Evolutionary conservation across 164 flowering plant genomes (phyloP).

Genomic region (Stephania japonica): DNA sequence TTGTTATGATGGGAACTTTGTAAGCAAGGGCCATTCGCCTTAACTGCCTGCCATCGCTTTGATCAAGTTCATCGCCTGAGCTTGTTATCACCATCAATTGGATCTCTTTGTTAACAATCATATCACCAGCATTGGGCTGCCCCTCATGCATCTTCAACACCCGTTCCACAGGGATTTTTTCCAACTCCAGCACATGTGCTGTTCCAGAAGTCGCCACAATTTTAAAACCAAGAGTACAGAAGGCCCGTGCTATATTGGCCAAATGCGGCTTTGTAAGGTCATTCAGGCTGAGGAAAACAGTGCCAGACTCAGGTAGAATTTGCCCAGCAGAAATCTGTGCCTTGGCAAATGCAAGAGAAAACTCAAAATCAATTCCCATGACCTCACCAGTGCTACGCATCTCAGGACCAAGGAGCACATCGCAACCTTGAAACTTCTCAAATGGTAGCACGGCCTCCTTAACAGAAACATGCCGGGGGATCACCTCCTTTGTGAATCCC

Average conservation of each 20-base stretch:
- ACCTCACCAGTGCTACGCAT: slow-evolving; percentile 99
- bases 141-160: slow-evolving; percentile 94
- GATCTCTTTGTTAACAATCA: slow-evolving; percentile 79
- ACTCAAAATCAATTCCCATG: slow-evolving; percentile 75
- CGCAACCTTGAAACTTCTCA: slow-evolving; percentile 89
- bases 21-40: slow-evolving; percentile 91
- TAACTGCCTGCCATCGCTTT: slow-evolving; percentile 69
- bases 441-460: slow-evolving; percentile 96
- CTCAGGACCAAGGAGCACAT: slow-evolving; percentile 89
- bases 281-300: slow-evolving; percentile 77
- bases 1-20: slow-evolving; percentile 83
- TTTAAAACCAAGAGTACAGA: slow-evolving; percentile 54
- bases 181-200: slow-evolving; percentile 64
- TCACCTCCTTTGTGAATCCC: slow-evolving; percentile 63
- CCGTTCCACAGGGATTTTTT: slow-evolving; percentile 62
- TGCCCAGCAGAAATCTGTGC: slow-evolving; percentile 96
- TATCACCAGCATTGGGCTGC: slow-evolving; percentile 86
- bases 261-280: slow-evolving; percentile 78
- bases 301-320: slow-evolving; percentile 73
- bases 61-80: slow-evolving; percentile 78
- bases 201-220: slow-evolving; percentile 82
- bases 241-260: slow-evolving; percentile 58
- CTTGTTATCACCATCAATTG: slow-evolving; percentile 94
- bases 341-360: slow-evolving; percentile 77
- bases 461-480: slow-evolving; percentile 75